A percentile compares a stretch with the other conserved stretches of the same genome.
These are phyloP conservation scores for Tubosaeta sp. DNA, from an alignment of 768 basidiomycete species.

Conservation along the genomic window DNA sequence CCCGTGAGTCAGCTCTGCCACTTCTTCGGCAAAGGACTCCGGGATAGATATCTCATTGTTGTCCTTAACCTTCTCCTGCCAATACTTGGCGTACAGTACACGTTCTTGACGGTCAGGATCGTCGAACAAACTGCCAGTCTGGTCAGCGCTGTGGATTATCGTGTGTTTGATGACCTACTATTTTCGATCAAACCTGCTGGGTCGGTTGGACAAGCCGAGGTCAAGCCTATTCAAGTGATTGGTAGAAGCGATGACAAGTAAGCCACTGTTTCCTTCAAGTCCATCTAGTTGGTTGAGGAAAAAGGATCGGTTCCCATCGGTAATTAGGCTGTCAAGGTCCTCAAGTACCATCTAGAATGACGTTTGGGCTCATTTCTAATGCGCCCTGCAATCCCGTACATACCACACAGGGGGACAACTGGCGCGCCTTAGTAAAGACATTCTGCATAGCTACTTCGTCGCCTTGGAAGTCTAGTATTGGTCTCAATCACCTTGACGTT, in stretches of 20 bases:
- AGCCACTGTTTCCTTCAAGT: constrained; percentile 71
- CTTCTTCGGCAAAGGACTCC: constrained; percentile 53
- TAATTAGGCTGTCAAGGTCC: constrained; percentile 77
- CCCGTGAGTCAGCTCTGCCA: constrained; percentile 54
- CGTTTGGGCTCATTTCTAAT: background rate
- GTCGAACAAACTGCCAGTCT: constrained; percentile 55
- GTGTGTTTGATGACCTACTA: constrained; percentile 47
- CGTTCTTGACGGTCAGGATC: constrained; percentile 66
- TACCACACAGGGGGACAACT: constrained; percentile 61
- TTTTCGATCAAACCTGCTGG: constrained; percentile 84
- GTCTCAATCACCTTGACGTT: constrained; percentile 6
- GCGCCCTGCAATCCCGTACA: constrained; percentile 36
- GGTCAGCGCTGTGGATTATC: background rate
- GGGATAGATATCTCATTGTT: constrained; percentile 67
- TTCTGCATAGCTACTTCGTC: constrained; percentile 64
- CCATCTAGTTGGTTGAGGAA: constrained; percentile 88
- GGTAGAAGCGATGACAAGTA: constrained; percentile 75
- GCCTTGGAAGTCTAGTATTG: constrained; percentile 46
- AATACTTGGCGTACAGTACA: constrained; percentile 65
- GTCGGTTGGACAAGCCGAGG: constrained; percentile 68
- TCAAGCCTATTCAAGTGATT: constrained; percentile 83
- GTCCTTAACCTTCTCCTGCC: constrained; percentile 69
- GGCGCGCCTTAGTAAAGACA: constrained; percentile 72
- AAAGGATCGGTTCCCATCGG: constrained; percentile 73
- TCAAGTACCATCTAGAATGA: constrained; percentile 40